Evolutionary conservation across 352 stramenopile species (phyloP).

Genomic region (Phytopythium chamaehyphon): DNA sequence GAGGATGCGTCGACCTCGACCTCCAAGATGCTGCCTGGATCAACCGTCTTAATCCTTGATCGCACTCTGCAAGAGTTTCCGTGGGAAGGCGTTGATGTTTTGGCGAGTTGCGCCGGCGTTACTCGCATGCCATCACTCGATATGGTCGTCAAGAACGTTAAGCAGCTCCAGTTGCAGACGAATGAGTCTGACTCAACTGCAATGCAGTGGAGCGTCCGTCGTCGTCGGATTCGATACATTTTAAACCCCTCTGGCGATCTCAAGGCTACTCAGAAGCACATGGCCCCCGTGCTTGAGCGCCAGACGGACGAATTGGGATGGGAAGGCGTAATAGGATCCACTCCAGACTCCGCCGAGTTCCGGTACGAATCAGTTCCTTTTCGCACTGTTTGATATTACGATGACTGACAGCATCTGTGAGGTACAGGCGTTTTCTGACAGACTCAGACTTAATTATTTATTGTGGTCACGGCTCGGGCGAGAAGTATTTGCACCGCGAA

Average conservation of each 20-base stretch:
- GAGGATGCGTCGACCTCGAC: background rate
- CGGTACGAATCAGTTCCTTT: constrained; percentile 22
- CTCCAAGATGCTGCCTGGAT: background rate
- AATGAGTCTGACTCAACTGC: too few relatives aligned
- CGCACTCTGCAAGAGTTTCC: constrained; percentile 66
- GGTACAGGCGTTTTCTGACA: constrained; percentile 37
- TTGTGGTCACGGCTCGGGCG: constrained; percentile 95
- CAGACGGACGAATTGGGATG: constrained; percentile 31
- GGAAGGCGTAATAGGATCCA: constrained; percentile 42
- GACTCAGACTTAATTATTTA: constrained; percentile 93
- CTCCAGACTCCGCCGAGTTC: constrained; percentile 45
- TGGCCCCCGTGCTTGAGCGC: constrained; percentile 51
- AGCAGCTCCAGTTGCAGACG: too few relatives aligned
- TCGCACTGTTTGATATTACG: background rate
- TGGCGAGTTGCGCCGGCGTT: constrained; percentile 32
- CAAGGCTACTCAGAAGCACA: constrained; percentile 48
- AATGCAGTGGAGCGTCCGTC: constrained; percentile 10
- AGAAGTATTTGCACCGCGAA: constrained; percentile 88
- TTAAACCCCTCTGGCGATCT: constrained; percentile 78
- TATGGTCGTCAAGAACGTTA: constrained; percentile 38
- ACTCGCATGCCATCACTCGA: constrained; percentile 78
- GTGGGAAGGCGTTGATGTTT: constrained; percentile 73
- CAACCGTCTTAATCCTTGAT: constrained; percentile 68
- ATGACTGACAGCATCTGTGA: too few relatives aligned
- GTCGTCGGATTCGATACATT: constrained; percentile 46